A percentile compares a stretch with the other conserved stretches of the same genome.
phyloP scores from a whole-genome alignment of 2,329 filamentous ascomycete genomes.

The Penicillium olsonii region DNA sequence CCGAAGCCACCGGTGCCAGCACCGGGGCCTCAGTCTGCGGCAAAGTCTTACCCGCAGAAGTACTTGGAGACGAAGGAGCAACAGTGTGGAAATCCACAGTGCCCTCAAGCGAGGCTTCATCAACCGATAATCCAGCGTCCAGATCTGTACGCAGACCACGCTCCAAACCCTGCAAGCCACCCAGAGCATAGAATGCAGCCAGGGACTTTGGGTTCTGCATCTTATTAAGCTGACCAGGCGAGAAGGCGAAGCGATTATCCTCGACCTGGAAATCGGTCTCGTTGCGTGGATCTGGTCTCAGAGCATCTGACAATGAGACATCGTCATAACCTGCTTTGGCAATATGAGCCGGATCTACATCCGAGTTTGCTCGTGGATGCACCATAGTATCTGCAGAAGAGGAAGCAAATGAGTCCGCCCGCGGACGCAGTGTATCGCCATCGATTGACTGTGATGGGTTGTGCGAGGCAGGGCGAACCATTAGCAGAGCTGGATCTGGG shows the following conservation, averaged over 20 bases:
- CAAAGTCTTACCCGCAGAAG: constrained; percentile 18
- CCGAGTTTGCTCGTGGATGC: constrained; percentile 38
- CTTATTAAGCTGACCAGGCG: constrained; percentile 75
- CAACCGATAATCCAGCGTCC: constrained; percentile 71
- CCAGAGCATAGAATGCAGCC: constrained; percentile 76
- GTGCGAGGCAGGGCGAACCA: constrained; percentile 31
- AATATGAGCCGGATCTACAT: constrained; percentile 20
- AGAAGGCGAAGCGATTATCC: constrained; percentile 83
- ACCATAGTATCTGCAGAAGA: constrained; percentile 35
- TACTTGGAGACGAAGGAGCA: constrained; percentile 35
- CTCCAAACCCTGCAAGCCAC: constrained; percentile 76
- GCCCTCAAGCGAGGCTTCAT: constrained; percentile 69
- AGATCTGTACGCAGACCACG: constrained; percentile 75
- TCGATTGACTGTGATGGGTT: constrained; percentile 40
- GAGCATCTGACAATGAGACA: constrained; percentile 55
- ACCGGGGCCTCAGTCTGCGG: background rate
- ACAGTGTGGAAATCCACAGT: constrained; percentile 72
- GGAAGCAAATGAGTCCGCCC: constrained; percentile 44
- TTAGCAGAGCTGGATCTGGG: constrained; percentile 25
- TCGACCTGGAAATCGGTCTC: constrained; percentile 74
- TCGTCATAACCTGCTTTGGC: constrained; percentile 37
- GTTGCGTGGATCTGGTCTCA: constrained; percentile 74
- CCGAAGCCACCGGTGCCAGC: constrained; percentile 9
- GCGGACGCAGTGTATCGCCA: constrained; percentile 47
- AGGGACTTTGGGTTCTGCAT: constrained; percentile 88